A percentile compares a stretch with the other conserved stretches of the same genome.
Conservation (phyloP, 495 filamentous ascomycete genomes). For the Thozetella sp. region DNA sequence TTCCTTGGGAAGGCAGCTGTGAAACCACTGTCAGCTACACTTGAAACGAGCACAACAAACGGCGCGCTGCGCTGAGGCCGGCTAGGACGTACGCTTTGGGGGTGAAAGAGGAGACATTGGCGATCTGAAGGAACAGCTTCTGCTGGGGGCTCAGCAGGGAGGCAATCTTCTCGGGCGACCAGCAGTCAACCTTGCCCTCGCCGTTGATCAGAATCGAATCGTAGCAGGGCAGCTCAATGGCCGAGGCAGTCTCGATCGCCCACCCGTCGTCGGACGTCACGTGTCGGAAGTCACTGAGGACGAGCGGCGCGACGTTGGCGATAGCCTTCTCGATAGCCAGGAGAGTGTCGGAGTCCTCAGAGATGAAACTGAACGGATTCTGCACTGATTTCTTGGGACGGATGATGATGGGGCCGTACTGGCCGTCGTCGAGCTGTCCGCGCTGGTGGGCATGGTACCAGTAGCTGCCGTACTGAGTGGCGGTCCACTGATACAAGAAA, state of each 20-base stretch:
- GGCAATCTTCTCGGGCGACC: slow-evolving; percentile 24
- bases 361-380: slow-evolving; percentile 49
- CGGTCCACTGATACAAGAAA: slow-evolving; percentile 49
- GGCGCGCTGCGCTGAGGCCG: not conserved
- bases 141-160: slow-evolving; percentile 36
- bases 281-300: slow-evolving; percentile 59
- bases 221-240: slow-evolving; percentile 41
- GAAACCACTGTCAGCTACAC: not conserved
- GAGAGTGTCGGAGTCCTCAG: slow-evolving; percentile 33
- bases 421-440: slow-evolving; percentile 52
- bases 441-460: slow-evolving; percentile 58
- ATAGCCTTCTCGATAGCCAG: slow-evolving; percentile 48
- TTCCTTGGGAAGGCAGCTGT: slow-evolving; percentile 15
- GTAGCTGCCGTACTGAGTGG: slow-evolving; percentile 50
- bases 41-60: not conserved
- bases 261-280: slow-evolving; percentile 48
- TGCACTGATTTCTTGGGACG: slow-evolving; percentile 35
- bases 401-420: slow-evolving; percentile 55
- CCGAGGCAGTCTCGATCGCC: slow-evolving; percentile 33
- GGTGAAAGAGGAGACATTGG: slow-evolving; percentile 37
- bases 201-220: slow-evolving; percentile 57
- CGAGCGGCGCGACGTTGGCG: slow-evolving; percentile 37
- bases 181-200: slow-evolving; percentile 51
- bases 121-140: slow-evolving; percentile 24
- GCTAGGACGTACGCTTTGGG: slow-evolving; percentile 52